Evolutionary conservation across 73 alveolate species (phyloP).

Genomic region (Paraurostyla sp.): DNA sequence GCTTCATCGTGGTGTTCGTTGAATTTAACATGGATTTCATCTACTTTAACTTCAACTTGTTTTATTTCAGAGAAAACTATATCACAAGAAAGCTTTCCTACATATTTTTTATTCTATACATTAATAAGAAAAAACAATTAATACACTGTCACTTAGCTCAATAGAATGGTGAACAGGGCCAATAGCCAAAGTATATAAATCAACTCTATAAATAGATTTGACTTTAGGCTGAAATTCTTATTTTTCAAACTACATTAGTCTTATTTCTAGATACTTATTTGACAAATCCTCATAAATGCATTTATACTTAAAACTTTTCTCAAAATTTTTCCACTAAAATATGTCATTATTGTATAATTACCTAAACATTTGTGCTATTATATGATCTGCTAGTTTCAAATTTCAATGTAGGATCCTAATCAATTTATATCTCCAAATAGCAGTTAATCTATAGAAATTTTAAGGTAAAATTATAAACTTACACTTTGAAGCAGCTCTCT

Average conservation of each 20-base stretch:
- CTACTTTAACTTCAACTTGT: constrained; percentile 53
- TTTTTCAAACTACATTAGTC: not conserved
- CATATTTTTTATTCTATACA: constrained; percentile 12
- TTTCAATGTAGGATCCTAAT: not conserved
- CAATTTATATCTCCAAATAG: constrained; percentile 37
- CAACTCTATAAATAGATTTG: constrained; percentile 42
- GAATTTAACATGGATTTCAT: constrained; percentile 32
- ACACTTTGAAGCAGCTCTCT: constrained; percentile 30
- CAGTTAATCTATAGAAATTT: constrained; percentile 50
- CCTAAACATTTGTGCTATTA: constrained; percentile 31
- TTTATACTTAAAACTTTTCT: constrained; percentile 43
- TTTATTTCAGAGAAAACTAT: constrained; percentile 30
- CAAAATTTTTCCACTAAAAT: constrained; percentile 65
- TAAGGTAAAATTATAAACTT: not conserved
- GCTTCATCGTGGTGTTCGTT: constrained; percentile 48
- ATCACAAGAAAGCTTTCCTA: constrained; percentile 58
- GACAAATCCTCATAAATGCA: constrained; percentile 46
- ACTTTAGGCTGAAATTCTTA: constrained; percentile 14
- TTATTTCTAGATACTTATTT: constrained; percentile 3
- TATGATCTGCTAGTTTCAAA: constrained; percentile 27
- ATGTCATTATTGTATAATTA: not conserved
- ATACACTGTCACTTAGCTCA: constrained; percentile 10
- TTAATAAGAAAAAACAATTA: not conserved
- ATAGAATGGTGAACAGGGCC: constrained; percentile 64
- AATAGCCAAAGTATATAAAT: constrained; percentile 50